A percentile compares a stretch with the other conserved stretches of the same genome.
Evolutionary conservation across 73 alveolate genomes (phyloP).

Genomic region (Strombidium stylifer): DNA sequence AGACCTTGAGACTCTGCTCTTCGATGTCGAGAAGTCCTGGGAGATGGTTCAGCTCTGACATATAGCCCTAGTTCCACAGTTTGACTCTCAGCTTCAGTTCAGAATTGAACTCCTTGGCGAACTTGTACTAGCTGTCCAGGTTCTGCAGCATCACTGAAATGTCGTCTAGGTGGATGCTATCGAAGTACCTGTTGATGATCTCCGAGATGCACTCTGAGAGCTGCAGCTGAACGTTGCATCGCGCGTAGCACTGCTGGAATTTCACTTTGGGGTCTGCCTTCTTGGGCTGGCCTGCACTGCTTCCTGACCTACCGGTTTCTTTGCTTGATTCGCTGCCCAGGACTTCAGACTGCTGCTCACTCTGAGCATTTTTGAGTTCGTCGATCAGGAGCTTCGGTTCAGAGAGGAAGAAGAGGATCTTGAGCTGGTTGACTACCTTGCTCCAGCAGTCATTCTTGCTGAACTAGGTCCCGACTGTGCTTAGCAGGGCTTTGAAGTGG

Average conservation of each 20-base stretch:
- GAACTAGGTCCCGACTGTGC: too few species aligned
- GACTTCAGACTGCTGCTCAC: too few species aligned
- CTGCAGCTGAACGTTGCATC: slow-evolving; percentile 48
- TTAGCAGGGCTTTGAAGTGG: background rate
- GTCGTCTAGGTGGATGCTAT: slow-evolving; percentile 1
- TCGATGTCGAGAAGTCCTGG: slow-evolving; percentile 63
- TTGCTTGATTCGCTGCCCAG: too few species aligned
- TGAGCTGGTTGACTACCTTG: too few species aligned
- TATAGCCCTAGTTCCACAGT: slow-evolving; percentile 62
- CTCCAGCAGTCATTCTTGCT: too few species aligned
- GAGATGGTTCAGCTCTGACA: slow-evolving; percentile 47
- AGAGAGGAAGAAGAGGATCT: too few species aligned
- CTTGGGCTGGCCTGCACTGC: too few species aligned
- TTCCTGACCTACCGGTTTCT: too few species aligned
- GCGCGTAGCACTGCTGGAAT: slow-evolving; percentile 38
- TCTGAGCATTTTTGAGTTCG: too few species aligned
- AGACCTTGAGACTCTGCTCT: slow-evolving; percentile 36
- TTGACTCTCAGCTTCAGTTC: slow-evolving; percentile 40
- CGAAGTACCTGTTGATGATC: slow-evolving; percentile 19
- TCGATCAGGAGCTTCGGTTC: too few species aligned
- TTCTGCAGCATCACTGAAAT: slow-evolving; percentile 16
- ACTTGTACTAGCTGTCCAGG: slow-evolving; percentile 38
- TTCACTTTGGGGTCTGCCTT: slow-evolving; percentile 27
- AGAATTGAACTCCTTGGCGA: slow-evolving; percentile 55
- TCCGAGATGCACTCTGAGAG: slow-evolving; percentile 35